phyloP scores from a whole-genome alignment of 1,284 basidiomycete species.

The Cystobasidium pallidum region DNA sequence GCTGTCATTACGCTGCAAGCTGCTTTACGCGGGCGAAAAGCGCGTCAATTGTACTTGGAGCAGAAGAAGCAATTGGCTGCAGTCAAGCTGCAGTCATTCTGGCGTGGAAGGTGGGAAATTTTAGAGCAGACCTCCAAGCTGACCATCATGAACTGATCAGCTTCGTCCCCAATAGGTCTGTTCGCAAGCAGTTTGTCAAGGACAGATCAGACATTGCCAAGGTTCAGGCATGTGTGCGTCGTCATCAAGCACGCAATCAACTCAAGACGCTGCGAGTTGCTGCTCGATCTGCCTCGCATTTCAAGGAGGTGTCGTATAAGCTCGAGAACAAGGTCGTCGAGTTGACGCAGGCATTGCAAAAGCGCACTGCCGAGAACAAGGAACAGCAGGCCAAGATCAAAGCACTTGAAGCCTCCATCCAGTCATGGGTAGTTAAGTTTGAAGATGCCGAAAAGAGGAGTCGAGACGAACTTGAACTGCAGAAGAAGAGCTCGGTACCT shows the following conservation, averaged over 20 bases:
- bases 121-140: too few species aligned
- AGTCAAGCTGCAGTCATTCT: conserved; percentile 66
- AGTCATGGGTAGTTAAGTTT: conserved; percentile 80
- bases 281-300: conserved; percentile 94
- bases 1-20: conserved; percentile 79
- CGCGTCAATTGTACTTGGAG: conserved; percentile 69
- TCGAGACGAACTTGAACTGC: conserved; percentile 72
- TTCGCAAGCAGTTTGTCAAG: conserved; percentile 66
- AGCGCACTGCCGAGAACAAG: conserved; percentile 88
- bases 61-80: conserved; percentile 70
- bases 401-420: conserved; percentile 81
- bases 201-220: conserved; percentile 76
- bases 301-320: conserved; percentile 98
- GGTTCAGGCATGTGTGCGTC: conserved; percentile 89
- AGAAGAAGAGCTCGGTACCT: conserved; percentile 75
- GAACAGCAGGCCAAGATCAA: conserved; percentile 73
- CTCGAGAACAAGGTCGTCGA: conserved; percentile 99
- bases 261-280: conserved; percentile 82
- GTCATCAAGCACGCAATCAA: conserved; percentile 82
- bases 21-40: conserved; percentile 80
- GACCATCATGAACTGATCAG: not conserved
- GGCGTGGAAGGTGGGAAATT: conserved; percentile 48
- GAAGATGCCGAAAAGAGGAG: conserved; percentile 82
- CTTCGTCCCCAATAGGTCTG: conserved; percentile 62
- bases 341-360: conserved; percentile 93